Evolutionary conservation across 805 yeast genomes (phyloP).

Genomic region (Kuraishia molischiana): DNA sequence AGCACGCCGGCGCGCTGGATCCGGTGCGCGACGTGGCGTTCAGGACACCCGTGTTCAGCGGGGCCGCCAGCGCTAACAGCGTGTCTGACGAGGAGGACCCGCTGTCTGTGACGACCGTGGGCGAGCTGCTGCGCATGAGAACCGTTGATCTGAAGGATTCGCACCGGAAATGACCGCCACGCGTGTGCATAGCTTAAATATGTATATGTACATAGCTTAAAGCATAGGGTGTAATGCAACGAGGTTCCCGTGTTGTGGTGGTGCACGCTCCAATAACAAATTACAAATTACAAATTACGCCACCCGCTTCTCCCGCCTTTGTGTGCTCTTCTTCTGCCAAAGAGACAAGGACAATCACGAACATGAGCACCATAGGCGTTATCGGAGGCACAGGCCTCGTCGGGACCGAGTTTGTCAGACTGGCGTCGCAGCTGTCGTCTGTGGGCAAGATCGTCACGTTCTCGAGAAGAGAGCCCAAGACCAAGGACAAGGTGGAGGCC

Average conservation of each 20-base stretch:
- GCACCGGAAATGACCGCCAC: no score
- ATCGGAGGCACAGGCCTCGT: constrained; percentile 78
- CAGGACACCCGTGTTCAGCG: no score
- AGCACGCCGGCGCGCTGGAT: neutral
- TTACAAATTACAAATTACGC: neutral
- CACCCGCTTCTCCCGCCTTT: no score
- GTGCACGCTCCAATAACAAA: neutral
- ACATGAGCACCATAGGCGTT: constrained; percentile 8
- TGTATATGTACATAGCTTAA: no score
- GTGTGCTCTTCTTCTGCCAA: no score
- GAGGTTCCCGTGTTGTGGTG: neutral
- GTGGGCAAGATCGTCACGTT: constrained; percentile 36
- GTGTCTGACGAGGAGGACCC: neutral
- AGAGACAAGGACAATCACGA: no score
- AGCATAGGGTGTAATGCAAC: neutral
- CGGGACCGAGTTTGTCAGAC: constrained; percentile 47
- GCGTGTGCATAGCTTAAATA: no score
- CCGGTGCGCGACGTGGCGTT: neutral
- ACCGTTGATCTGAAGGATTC: neutral
- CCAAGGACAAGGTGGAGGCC: constrained; percentile 22
- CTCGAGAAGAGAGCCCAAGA: constrained; percentile 34
- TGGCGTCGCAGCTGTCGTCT: constrained; percentile 25
- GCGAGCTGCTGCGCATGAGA: neutral
- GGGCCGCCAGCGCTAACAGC: no score
- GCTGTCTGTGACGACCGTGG: neutral